Evolutionary conservation across 768 basidiomycete species (phyloP).

Genomic region (Pseudohyphozyma bogoriensis): DNA sequence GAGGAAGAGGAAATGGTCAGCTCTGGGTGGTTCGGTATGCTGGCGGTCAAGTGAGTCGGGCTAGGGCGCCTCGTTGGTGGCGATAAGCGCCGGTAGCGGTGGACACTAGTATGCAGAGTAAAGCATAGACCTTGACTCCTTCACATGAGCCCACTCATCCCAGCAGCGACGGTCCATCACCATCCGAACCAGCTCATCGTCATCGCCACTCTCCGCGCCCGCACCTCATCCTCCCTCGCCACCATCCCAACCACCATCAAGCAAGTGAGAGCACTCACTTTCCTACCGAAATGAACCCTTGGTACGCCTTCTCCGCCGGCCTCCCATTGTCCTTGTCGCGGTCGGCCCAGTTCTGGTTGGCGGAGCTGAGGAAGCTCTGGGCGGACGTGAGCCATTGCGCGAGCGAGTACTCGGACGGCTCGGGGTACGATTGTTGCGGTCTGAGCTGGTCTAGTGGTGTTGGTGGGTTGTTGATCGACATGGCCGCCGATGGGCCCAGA

Average conservation of each 20-base stretch:
- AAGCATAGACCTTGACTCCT: too few relatives aligned
- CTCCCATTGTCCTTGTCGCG: background rate
- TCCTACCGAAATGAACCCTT: too few relatives aligned
- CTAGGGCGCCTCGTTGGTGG: too few relatives aligned
- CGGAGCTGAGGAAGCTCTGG: background rate
- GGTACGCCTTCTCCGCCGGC: background rate
- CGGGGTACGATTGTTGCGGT: background rate
- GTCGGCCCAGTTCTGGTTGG: background rate
- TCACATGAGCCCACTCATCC: background rate
- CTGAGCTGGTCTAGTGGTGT: background rate
- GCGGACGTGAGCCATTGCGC: slow-evolving; percentile 11
- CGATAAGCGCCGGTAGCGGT: too few relatives aligned
- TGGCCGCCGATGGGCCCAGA: too few relatives aligned
- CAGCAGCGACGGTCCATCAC: background rate
- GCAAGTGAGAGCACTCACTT: too few relatives aligned
- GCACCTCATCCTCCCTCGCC: background rate
- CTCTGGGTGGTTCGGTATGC: too few relatives aligned
- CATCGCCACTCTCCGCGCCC: background rate
- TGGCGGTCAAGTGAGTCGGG: too few relatives aligned
- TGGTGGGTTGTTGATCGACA: background rate
- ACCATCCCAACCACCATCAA: too few relatives aligned
- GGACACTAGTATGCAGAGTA: too few relatives aligned
- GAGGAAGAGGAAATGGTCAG: too few relatives aligned
- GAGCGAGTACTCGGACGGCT: slow-evolving; percentile 16
- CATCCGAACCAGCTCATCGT: background rate